A percentile compares a stretch with the other conserved stretches of the same genome.
phyloP scores from a whole-genome alignment of 1,139 yeast genomes.

The Yamadazyma atmosphaerica region DNA sequence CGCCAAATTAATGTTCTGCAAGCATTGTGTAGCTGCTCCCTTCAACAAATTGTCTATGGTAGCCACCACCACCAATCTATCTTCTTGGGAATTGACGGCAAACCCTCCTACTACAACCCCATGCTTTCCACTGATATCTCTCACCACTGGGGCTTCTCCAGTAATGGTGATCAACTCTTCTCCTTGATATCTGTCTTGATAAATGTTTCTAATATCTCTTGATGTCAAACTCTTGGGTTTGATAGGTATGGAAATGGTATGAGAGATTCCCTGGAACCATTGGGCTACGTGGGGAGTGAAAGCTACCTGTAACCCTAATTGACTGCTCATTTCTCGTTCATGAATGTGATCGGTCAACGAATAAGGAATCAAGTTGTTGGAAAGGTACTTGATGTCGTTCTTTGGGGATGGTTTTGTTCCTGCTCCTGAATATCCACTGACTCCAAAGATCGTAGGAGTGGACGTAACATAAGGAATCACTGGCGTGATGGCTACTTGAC shows the following conservation, averaged over 20 bases:
- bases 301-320: constrained; percentile 76
- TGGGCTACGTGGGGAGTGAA: constrained; percentile 97
- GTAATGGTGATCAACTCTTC: constrained; percentile 82
- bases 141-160: constrained; percentile 91
- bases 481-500: constrained; percentile 92
- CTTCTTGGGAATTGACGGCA: constrained; percentile 84
- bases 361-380: constrained; percentile 89
- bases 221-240: constrained; percentile 67
- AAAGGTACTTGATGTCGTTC: constrained; percentile 74
- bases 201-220: constrained; percentile 80
- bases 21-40: constrained; percentile 98
- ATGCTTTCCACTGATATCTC: constrained; percentile 89
- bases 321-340: constrained; percentile 85
- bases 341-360: constrained; percentile 95
- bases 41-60: constrained; percentile 93
- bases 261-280: constrained; percentile 98
- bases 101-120: constrained; percentile 95
- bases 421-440: constrained; percentile 98
- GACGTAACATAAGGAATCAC: constrained; percentile 63
- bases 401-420: constrained; percentile 98
- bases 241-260: constrained; percentile 88
- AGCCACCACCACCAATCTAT: constrained; percentile 91
- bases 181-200: constrained; percentile 84
- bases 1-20: constrained; percentile 91
- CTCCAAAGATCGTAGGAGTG: constrained; percentile 86